Evolutionary conservation across 1,284 basidiomycete genomes (phyloP).

Genomic region (Ustilago trichophora): DNA sequence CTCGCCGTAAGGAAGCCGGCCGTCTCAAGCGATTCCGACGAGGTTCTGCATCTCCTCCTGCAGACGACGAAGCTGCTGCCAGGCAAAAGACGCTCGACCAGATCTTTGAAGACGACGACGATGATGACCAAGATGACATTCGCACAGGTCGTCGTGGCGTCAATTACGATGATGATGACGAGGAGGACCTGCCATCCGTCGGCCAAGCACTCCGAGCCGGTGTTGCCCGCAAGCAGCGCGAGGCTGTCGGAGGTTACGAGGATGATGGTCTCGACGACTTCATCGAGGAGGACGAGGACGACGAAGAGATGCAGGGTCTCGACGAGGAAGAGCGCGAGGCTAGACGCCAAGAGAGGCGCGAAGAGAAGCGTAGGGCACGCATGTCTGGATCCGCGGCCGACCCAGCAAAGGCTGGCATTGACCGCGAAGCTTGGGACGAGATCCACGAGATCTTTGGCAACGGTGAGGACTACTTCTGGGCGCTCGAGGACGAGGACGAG

Average conservation of each 20-base stretch:
- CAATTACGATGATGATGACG: slow-evolving; percentile 69
- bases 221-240: slow-evolving; percentile 35
- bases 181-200: slow-evolving; percentile 67
- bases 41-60: slow-evolving; percentile 71
- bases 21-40: slow-evolving; percentile 58
- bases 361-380: slow-evolving; percentile 66
- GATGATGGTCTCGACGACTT: slow-evolving; percentile 72
- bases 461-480: slow-evolving; percentile 96
- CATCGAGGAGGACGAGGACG: slow-evolving; percentile 80
- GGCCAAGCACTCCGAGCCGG: slow-evolving; percentile 51
- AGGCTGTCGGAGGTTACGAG: slow-evolving; percentile 52
- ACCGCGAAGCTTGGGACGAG: slow-evolving; percentile 88
- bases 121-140: slow-evolving; percentile 71
- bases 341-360: slow-evolving; percentile 74
- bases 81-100: slow-evolving; percentile 76
- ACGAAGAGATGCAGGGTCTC: slow-evolving; percentile 61
- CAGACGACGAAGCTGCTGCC: slow-evolving; percentile 68
- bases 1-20: slow-evolving; percentile 52
- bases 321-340: slow-evolving; percentile 74
- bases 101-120: slow-evolving; percentile 81
- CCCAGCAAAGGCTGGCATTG: slow-evolving; percentile 49
- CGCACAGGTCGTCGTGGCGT: slow-evolving; percentile 63
- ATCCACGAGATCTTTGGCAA: slow-evolving; percentile 97
- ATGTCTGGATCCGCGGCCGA: slow-evolving; percentile 74
- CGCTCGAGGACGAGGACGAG: slow-evolving; percentile 73